phyloP scores from a whole-genome alignment of 495 filamentous ascomycete genomes.

The Penicillium silybi region DNA sequence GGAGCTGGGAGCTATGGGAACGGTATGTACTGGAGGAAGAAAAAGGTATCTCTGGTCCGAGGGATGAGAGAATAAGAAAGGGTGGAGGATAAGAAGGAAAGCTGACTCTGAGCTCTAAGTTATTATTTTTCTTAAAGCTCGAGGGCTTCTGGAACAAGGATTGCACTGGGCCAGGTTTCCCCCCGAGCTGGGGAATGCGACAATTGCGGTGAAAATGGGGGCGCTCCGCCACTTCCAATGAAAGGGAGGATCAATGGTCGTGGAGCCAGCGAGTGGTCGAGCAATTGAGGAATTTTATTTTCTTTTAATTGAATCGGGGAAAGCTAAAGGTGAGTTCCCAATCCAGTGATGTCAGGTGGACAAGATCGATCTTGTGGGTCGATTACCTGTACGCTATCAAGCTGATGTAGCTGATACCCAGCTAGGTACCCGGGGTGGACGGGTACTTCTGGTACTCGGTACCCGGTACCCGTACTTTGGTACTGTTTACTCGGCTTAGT shows the following conservation, averaged over 20 bases:
- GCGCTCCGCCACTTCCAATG: neutral
- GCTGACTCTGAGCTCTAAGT: neutral
- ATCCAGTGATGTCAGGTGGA: slow-evolving; percentile 8
- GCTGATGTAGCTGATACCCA: neutral
- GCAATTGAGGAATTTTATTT: slow-evolving; percentile 3
- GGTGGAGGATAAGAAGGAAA: neutral
- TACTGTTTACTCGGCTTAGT: neutral
- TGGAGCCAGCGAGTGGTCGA: neutral
- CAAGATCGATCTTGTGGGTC: neutral
- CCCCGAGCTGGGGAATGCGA: slow-evolving; percentile 20
- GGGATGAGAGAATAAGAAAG: neutral
- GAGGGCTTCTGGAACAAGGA: neutral
- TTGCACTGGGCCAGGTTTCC: neutral
- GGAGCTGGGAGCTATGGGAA: neutral
- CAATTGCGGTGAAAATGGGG: slow-evolving; percentile 23
- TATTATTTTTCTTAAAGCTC: neutral
- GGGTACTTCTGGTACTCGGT: neutral
- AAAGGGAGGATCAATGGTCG: neutral
- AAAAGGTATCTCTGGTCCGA: neutral
- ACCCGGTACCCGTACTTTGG: neutral
- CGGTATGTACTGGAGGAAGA: neutral
- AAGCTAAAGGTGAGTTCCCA: neutral
- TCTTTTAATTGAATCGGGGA: neutral
- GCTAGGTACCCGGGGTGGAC: neutral
- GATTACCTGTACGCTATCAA: neutral